phyloP scores from a whole-genome alignment of 495 filamentous ascomycete genomes.

The Penicillium parvum region DNA sequence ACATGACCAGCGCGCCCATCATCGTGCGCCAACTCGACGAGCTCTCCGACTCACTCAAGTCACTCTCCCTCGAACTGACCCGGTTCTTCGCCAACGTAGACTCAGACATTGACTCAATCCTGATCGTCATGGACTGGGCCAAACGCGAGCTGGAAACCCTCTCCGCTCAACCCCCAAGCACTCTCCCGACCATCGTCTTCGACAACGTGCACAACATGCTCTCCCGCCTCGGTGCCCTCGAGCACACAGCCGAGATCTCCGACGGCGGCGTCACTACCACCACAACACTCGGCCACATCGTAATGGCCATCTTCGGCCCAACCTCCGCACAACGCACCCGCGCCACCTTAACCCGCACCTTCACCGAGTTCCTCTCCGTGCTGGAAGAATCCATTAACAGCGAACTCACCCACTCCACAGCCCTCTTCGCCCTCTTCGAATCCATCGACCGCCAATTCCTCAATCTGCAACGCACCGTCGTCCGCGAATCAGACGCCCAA shows the following conservation, averaged over 20 bases:
- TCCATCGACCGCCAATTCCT: conserved; percentile 83
- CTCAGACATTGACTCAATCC: conserved; percentile 83
- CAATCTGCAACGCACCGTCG: conserved; percentile 80
- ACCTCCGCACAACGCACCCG: conserved; percentile 74
- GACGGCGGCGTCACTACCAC: conserved; percentile 49
- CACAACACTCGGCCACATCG: conserved; percentile 60
- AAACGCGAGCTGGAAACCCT: conserved; percentile 67
- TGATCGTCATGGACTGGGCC: conserved; percentile 94
- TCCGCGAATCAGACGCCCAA: conserved; percentile 73
- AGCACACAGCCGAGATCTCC: conserved; percentile 31
- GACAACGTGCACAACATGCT: conserved; percentile 78
- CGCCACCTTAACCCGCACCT: conserved; percentile 74
- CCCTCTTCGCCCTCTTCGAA: conserved; percentile 79
- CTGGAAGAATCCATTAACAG: conserved; percentile 83
- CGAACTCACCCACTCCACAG: conserved; percentile 70
- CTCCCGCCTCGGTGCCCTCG: conserved; percentile 63
- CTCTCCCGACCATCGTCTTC: conserved; percentile 59
- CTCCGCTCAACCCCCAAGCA: conserved; percentile 48
- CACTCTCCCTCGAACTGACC: conserved; percentile 73
- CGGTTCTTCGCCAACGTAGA: conserved; percentile 89
- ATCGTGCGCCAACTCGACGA: conserved; percentile 82
- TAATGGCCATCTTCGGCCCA: conserved; percentile 71
- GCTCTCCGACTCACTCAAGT: conserved; percentile 76
- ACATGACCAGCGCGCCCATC: conserved; percentile 80
- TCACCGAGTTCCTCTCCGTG: conserved; percentile 79